Percentiles rank a stretch among this genome's conserved stretches.
These are phyloP conservation scores for Calocera viscosa DNA, from an alignment of 768 basidiomycete species.

Conservation along the genomic window DNA sequence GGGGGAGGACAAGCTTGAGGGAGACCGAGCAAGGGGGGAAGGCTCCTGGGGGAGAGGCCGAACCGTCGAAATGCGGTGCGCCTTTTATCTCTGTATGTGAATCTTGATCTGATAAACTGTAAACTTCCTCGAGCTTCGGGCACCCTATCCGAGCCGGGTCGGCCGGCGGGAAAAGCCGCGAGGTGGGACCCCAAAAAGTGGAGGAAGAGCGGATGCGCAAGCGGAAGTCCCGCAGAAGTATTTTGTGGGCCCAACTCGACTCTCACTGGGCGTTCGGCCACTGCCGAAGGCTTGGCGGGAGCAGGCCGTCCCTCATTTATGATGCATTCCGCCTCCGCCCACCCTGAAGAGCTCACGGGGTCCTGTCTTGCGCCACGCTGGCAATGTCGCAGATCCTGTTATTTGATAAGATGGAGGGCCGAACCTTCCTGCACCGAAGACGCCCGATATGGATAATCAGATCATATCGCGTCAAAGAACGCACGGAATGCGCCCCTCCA, in stretches of 20 bases:
- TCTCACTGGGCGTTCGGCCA: neutral
- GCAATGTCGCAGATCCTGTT: neutral
- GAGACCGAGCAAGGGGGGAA: neutral
- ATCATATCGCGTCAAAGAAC: neutral
- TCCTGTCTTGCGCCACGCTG: neutral
- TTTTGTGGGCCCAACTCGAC: neutral
- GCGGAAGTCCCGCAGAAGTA: neutral
- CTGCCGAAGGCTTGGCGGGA: neutral
- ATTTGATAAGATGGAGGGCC: constrained; percentile 8
- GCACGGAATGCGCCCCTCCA: neutral
- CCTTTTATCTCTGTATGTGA: neutral
- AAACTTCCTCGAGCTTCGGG: neutral
- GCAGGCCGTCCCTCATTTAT: neutral
- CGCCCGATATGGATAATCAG: constrained; percentile 6
- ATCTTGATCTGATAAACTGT: constrained; percentile 8
- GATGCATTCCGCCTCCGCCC: neutral
- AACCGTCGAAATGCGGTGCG: neutral
- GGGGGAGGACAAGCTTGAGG: neutral
- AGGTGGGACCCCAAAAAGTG: neutral
- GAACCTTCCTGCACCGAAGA: neutral
- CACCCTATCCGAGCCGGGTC: neutral
- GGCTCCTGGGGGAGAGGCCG: neutral
- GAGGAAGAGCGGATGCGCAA: neutral
- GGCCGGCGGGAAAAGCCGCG: neutral
- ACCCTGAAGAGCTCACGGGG: neutral